Percentiles rank a stretch among this genome's conserved stretches.
Evolutionary conservation across 306 rosid species (phyloP).

Genomic region (Vigna radiata): DNA sequence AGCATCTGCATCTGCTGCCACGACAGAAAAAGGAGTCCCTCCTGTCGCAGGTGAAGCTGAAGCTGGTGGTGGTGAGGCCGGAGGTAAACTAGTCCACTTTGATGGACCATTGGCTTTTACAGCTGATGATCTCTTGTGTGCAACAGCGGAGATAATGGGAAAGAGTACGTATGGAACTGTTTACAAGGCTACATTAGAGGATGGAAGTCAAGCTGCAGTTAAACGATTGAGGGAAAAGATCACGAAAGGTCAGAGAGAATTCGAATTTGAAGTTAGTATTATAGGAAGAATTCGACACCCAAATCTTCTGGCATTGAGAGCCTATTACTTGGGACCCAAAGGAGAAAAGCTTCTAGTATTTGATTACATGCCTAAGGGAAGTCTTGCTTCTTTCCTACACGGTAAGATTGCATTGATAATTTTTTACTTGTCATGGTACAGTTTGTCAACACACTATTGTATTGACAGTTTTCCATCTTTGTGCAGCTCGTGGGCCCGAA

Average conservation of each 20-base stretch:
- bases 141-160: slow-evolving; percentile 97
- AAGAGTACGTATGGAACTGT: slow-evolving; percentile 96
- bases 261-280: slow-evolving; percentile 74
- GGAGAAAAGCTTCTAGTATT: slow-evolving; percentile 95
- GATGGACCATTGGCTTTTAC: slow-evolving; percentile 82
- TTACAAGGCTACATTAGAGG: slow-evolving; percentile 92
- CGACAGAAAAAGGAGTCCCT: slow-evolving; percentile 69
- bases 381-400: slow-evolving; percentile 82
- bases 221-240: slow-evolving; percentile 91
- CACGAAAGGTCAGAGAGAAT: slow-evolving; percentile 80
- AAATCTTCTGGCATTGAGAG: slow-evolving; percentile 81
- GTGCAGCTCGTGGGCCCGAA: slow-evolving; percentile 78
- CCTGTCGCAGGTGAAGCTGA: slow-evolving; percentile 61
- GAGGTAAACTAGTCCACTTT: slow-evolving; percentile 88
- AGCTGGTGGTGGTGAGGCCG: slow-evolving; percentile 69
- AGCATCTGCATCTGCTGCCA: slow-evolving; percentile 47
- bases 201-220: slow-evolving; percentile 94
- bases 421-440: not conserved
- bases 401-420: slow-evolving; percentile 52
- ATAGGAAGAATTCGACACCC: slow-evolving; percentile 84
- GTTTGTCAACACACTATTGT: not conserved
- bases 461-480: slow-evolving; percentile 10
- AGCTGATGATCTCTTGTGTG: slow-evolving; percentile 92
- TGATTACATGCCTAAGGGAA: slow-evolving; percentile 79
- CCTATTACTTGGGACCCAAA: slow-evolving; percentile 85